Percentiles rank a stretch among this genome's conserved stretches.
phyloP scores from a whole-genome alignment of 768 basidiomycete species.

The Pleurotus salmoneostramineus region DNA sequence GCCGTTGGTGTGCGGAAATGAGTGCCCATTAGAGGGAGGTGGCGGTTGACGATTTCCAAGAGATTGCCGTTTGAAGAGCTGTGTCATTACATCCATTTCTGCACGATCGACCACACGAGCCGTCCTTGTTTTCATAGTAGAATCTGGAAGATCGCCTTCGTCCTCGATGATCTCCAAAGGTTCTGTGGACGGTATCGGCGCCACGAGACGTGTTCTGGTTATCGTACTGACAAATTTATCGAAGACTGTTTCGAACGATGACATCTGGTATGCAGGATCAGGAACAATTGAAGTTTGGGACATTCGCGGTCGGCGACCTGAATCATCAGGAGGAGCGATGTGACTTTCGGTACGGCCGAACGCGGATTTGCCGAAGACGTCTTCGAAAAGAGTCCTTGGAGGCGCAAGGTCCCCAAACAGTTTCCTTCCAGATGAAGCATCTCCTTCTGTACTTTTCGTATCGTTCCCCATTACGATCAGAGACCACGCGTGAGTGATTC shows the following conservation, averaged over 20 bases:
- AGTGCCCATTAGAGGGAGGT: slow-evolving; percentile 5
- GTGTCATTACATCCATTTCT: slow-evolving; percentile 57
- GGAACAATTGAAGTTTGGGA: slow-evolving; percentile 6
- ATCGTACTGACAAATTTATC: slow-evolving; percentile 24
- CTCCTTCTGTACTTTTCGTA: slow-evolving; percentile 33
- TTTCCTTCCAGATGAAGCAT: slow-evolving; percentile 36
- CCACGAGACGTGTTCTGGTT: background rate
- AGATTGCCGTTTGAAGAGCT: slow-evolving; percentile 56
- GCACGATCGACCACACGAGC: slow-evolving; percentile 37
- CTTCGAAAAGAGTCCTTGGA: slow-evolving; percentile 72
- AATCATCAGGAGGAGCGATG: slow-evolving; percentile 6
- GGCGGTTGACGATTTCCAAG: slow-evolving; percentile 31
- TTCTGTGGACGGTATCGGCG: background rate
- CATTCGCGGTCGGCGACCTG: slow-evolving; percentile 24
- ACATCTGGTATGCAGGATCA: slow-evolving; percentile 72
- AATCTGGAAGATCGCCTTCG: slow-evolving; percentile 21
- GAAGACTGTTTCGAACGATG: slow-evolving; percentile 70
- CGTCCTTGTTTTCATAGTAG: slow-evolving; percentile 15
- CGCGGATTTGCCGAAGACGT: slow-evolving; percentile 84
- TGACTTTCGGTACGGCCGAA: slow-evolving; percentile 25
- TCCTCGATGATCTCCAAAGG: slow-evolving; percentile 34
- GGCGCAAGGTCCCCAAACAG: slow-evolving; percentile 23
- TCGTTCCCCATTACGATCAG: slow-evolving; percentile 69
- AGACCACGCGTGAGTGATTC: slow-evolving; percentile 63
- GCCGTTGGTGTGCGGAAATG: background rate